Percentiles rank a stretch among this genome's conserved stretches.
phyloP scores from a whole-genome alignment of 2,329 filamentous ascomycete species.

The Pseudocercospora crystallina region DNA sequence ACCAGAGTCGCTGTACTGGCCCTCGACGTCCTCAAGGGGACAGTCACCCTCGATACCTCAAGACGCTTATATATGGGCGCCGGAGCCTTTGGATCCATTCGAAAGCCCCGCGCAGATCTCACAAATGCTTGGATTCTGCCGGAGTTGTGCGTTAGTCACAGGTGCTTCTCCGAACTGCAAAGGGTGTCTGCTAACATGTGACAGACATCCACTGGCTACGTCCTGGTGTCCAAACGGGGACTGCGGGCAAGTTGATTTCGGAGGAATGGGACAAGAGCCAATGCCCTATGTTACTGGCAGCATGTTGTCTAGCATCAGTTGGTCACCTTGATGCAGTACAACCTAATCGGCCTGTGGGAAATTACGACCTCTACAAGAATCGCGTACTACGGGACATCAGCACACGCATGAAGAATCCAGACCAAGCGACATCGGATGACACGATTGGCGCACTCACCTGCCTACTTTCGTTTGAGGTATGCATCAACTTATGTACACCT shows the following conservation, averaged over 20 bases:
- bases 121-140: conserved; percentile 9
- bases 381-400: too few species aligned
- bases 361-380: neutral
- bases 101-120: conserved; percentile 5
- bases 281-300: conserved; percentile 5
- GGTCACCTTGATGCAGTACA: conserved; percentile 11
- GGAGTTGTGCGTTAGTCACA: conserved; percentile 10
- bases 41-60: neutral
- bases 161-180: neutral
- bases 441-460: too few species aligned
- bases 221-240: conserved; percentile 11
- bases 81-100: conserved; percentile 1
- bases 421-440: too few species aligned
- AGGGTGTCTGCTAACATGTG: neutral
- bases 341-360: conserved; percentile 1
- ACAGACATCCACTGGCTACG: conserved; percentile 8
- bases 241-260: neutral
- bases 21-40: neutral
- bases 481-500: too few species aligned
- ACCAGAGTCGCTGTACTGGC: neutral
- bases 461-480: too few species aligned
- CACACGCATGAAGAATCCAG: too few species aligned
- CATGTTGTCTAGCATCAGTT: conserved; percentile 13
- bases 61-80: neutral
- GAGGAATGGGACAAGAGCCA: conserved; percentile 1